Conservation (phyloP, 2,329 filamentous ascomycete genomes). For the Hortaea werneckii region DNA sequence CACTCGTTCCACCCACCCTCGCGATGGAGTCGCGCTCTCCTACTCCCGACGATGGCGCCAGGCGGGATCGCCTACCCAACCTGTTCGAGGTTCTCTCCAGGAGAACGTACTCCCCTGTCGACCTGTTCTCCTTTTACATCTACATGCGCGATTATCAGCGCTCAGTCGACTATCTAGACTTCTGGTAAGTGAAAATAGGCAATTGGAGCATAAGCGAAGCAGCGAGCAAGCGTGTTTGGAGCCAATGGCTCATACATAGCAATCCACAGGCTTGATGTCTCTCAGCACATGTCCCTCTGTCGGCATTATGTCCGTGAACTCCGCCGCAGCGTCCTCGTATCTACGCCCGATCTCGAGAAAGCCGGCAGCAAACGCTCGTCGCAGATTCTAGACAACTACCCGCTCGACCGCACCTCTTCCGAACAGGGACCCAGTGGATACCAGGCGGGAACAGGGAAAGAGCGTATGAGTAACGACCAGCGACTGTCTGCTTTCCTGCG, state of each 20-base stretch:
- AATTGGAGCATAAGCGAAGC: no score
- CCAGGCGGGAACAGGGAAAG: slow-evolving; percentile 29
- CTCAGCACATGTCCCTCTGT: slow-evolving; percentile 95
- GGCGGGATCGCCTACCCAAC: slow-evolving; percentile 77
- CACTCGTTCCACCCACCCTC: no score
- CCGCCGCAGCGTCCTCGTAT: slow-evolving; percentile 81
- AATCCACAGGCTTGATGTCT: slow-evolving; percentile 79
- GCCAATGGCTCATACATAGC: not conserved
- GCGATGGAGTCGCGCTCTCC: slow-evolving; percentile 15
- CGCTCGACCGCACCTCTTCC: slow-evolving; percentile 36
- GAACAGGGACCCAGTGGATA: slow-evolving; percentile 25
- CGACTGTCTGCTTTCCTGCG: slow-evolving; percentile 86
- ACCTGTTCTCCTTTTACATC: slow-evolving; percentile 98
- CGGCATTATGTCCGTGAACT: slow-evolving; percentile 95
- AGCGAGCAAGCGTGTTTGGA: no score
- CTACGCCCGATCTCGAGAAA: slow-evolving; percentile 83
- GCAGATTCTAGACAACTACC: slow-evolving; percentile 54
- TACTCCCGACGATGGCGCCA: slow-evolving; percentile 18
- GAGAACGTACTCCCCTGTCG: slow-evolving; percentile 87
- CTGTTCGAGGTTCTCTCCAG: slow-evolving; percentile 93
- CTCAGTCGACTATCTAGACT: slow-evolving; percentile 95
- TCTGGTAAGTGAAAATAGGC: slow-evolving; percentile 91
- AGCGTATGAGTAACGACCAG: slow-evolving; percentile 60
- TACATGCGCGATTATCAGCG: slow-evolving; percentile 99
- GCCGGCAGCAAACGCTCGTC: slow-evolving; percentile 72